Evolutionary conservation across 2,329 filamentous ascomycete genomes (phyloP), one percentile per base, ranked within the genome.

Genomic region (Geosmithia morbida): DNA sequence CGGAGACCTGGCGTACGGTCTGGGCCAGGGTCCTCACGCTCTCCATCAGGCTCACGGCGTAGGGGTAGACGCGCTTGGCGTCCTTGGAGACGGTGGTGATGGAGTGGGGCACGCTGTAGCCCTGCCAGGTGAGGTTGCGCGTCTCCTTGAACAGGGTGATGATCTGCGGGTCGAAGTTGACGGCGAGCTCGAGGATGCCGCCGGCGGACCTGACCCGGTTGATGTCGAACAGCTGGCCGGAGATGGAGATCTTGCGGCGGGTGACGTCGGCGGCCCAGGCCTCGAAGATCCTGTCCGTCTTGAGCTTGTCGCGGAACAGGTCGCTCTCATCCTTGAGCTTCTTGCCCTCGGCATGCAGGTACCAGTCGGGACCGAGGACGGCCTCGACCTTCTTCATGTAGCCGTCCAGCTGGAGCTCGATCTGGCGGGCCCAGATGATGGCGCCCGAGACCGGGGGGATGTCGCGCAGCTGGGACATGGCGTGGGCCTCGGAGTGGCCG

Each of bases 321-420:
- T 85, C 85, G 60, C 92, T 90, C 65, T 98, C 92, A 48, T 81
- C 82, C 58, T 90, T 85, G 18, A 98, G 75, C 64, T 95, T 95
- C 59, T 96, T 87, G 1, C 94, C 94, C 61, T 98, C 92, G 7
- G 88, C 79, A 59, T 98, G 94, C 50, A 97, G 71, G 48, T 85
- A 83, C 92, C 92, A 99, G 55, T 96, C 88, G 48, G 86, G 82
- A 45, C 92, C 92, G 19, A 99, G 77, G 39, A 99, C 92, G 55
- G 95, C 87, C 62, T 97, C 94, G n/a, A 99, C 90, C 64, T 96
- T 96, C 60, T 88, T 86, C 88, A 99, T 96, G 64, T 98, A 98
- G 11, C 83, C 85, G 58, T 96, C 84, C 10, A 98, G 78, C 63
- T 98, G 92, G 37, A 87, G 81, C 68, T 98, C 90, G 51, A 99